A percentile compares a stretch with the other conserved stretches of the same genome.
These are phyloP conservation scores for Gastrolobium bilobum DNA, from an alignment of 306 rosid genomes.

Conservation along the genomic window DNA sequence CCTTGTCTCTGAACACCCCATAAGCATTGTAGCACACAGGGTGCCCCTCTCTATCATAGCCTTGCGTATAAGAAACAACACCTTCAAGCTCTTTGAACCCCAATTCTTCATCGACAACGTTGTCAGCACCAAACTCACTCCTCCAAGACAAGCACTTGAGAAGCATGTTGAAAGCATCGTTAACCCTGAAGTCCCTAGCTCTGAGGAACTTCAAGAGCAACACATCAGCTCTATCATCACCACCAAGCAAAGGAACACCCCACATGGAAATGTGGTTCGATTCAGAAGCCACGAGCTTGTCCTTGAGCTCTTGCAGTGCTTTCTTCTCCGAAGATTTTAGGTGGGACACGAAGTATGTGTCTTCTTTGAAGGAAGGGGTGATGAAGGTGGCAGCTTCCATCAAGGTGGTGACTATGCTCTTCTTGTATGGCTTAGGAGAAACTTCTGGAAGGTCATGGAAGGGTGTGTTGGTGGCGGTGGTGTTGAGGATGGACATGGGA, in stretches of 20 bases:
- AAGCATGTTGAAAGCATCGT: constrained; percentile 70
- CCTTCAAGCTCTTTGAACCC: constrained; percentile 88
- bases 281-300: constrained; percentile 53
- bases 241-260: constrained; percentile 63
- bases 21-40: constrained; percentile 92
- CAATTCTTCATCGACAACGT: constrained; percentile 63
- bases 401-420: constrained; percentile 64
- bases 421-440: constrained; percentile 68
- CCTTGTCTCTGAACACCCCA: constrained; percentile 75
- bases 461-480: constrained; percentile 42
- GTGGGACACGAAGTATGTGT: constrained; percentile 69
- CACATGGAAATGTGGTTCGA: constrained; percentile 59
- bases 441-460: constrained; percentile 56
- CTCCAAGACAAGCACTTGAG: constrained; percentile 78
- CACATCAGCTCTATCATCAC: constrained; percentile 71
- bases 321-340: constrained; percentile 76
- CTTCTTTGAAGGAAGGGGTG: constrained; percentile 69
- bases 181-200: constrained; percentile 78
- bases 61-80: constrained; percentile 82
- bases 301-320: constrained; percentile 71
- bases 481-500: constrained; percentile 51
- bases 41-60: constrained; percentile 74
- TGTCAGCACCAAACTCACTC: constrained; percentile 70
- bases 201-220: constrained; percentile 80
- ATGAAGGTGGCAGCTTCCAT: constrained; percentile 60